Evolutionary conservation across 148 eudicot species (phyloP).

Genomic region (Vaccinium corymbosum): DNA sequence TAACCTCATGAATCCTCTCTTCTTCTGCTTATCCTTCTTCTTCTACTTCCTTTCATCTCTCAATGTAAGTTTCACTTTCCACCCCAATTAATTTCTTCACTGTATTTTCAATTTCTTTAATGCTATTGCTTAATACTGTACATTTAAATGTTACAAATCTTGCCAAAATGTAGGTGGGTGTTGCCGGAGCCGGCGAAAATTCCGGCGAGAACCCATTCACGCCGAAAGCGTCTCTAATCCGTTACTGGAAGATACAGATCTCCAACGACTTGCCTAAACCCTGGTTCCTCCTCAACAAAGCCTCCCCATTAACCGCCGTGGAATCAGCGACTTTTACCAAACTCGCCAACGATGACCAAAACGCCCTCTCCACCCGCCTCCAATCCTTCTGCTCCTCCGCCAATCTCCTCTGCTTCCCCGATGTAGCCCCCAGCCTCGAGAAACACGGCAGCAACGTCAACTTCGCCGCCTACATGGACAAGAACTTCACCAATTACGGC

Average conservation of each 20-base stretch:
- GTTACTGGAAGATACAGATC: constrained; percentile 63
- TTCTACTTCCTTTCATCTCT: constrained; percentile 4
- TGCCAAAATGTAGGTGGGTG: constrained; percentile 27
- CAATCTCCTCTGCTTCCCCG: constrained; percentile 41
- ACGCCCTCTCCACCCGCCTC: constrained; percentile 34
- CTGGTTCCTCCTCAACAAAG: constrained; percentile 36
- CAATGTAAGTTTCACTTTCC: neutral
- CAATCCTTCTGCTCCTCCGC: constrained; percentile 37
- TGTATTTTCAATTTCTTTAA: neutral
- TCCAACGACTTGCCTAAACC: constrained; percentile 43
- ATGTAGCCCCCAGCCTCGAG: constrained; percentile 20
- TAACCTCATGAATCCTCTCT: constrained; percentile 18
- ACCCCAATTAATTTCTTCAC: neutral
- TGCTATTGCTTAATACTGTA: too few relatives aligned
- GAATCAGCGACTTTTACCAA: constrained; percentile 37
- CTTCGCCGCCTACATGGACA: constrained; percentile 28
- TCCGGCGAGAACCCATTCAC: constrained; percentile 40
- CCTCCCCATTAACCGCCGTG: constrained; percentile 42
- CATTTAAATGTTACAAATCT: neutral
- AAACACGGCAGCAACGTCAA: constrained; percentile 21
- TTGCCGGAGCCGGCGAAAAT: neutral
- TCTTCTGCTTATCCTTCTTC: neutral
- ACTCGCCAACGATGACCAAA: constrained; percentile 29
- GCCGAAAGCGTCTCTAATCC: constrained; percentile 34
- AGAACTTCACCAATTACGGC: constrained; percentile 54